These are phyloP conservation scores for Schizophyllum commune DNA, from an alignment of 1,284 basidiomycete species.

Conservation along the genomic window DNA sequence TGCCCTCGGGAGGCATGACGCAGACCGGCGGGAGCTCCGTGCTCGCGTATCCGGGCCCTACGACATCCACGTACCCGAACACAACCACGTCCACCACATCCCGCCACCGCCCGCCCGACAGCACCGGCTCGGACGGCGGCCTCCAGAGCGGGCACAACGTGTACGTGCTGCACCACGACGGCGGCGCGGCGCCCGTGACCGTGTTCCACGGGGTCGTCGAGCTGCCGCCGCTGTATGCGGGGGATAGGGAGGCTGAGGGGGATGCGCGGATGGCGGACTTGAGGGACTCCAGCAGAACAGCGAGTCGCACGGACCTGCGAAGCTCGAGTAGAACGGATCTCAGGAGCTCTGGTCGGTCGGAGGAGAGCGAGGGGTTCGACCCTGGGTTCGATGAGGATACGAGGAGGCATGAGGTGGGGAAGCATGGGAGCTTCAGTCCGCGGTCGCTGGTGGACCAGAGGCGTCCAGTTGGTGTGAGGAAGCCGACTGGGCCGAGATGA, in stretches of 20 bases:
- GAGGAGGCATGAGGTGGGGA: not conserved
- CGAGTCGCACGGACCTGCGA: too few relatives aligned
- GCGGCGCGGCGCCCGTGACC: slow-evolving; percentile 11
- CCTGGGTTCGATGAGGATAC: not conserved
- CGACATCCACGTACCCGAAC: too few relatives aligned
- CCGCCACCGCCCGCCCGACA: not conserved
- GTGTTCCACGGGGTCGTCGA: slow-evolving; percentile 10
- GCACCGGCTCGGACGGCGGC: not conserved
- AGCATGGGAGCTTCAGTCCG: not conserved
- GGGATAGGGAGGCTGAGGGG: not conserved
- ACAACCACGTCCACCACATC: too few relatives aligned
- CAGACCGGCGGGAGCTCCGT: too few relatives aligned
- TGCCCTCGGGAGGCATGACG: too few relatives aligned
- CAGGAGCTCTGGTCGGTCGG: too few relatives aligned
- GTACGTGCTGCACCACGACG: slow-evolving; percentile 13
- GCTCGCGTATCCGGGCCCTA: too few relatives aligned
- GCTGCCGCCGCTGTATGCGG: not conserved
- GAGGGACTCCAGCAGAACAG: too few relatives aligned
- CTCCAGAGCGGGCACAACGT: not conserved
- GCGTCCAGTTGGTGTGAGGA: not conserved
- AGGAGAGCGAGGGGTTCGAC: not conserved
- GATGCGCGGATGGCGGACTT: too few relatives aligned
- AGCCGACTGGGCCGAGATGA: not conserved
- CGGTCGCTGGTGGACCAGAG: not conserved
- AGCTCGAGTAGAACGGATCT: too few relatives aligned